Evolutionary conservation across 2,329 filamentous ascomycete species (phyloP).

Genomic region (Aureobasidium sp.): DNA sequence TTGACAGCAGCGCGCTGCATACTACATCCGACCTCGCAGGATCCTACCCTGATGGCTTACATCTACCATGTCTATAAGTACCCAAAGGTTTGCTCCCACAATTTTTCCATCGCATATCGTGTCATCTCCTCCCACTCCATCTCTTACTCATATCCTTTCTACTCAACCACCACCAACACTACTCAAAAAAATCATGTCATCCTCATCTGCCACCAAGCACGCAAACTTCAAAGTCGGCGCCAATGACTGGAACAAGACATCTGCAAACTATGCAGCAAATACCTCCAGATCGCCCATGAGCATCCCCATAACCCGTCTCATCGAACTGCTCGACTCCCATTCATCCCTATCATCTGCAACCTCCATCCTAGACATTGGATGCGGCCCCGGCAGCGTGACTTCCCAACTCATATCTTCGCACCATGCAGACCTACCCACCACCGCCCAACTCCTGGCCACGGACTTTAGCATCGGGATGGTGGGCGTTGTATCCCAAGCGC

Average conservation of each 20-base stretch:
- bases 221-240: neutral
- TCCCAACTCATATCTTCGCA: constrained; percentile 22
- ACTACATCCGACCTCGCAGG: neutral
- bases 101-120: neutral
- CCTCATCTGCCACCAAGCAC: neutral
- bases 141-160: neutral
- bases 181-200: neutral
- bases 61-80: neutral
- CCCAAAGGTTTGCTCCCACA: too few species aligned
- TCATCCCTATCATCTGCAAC: constrained; percentile 25
- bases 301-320: constrained; percentile 21
- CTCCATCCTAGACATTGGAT: constrained; percentile 28
- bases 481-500: constrained; percentile 19
- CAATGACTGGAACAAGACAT: neutral
- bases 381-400: constrained; percentile 27
- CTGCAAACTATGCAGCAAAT: neutral
- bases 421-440: constrained; percentile 19
- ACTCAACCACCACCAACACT: neutral
- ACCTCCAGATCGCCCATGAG: neutral
- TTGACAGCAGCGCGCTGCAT: neutral
- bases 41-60: neutral
- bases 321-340: constrained; percentile 22
- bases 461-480: constrained; percentile 30
- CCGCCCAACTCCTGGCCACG: constrained; percentile 20
- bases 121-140: neutral